Conservation (phyloP, 371 early-diverging fungal species). For the Mortierella sp. region DNA sequence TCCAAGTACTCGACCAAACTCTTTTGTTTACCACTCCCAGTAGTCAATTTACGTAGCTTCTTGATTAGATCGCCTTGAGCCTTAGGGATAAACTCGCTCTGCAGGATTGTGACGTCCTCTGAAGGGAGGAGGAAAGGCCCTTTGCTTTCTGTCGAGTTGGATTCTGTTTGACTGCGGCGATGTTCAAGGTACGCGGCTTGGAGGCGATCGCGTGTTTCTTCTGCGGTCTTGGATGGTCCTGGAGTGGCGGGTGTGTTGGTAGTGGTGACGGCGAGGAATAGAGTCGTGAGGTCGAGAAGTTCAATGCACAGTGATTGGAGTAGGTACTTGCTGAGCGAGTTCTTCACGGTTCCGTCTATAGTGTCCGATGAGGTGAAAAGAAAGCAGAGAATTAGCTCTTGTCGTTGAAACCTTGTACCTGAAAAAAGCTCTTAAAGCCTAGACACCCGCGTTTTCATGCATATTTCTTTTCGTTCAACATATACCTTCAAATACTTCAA, state of each 20-base stretch:
- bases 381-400: neutral
- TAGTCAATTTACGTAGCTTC: constrained; percentile 40
- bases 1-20: constrained; percentile 37
- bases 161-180: neutral
- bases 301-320: constrained; percentile 47
- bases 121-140: constrained; percentile 16
- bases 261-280: constrained; percentile 13
- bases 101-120: constrained; percentile 11
- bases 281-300: constrained; percentile 17
- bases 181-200: constrained; percentile 7
- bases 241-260: neutral
- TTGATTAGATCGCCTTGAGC: constrained; percentile 9
- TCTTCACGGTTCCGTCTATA: constrained; percentile 37
- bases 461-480: neutral
- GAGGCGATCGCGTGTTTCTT: constrained; percentile 2
- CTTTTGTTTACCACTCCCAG: constrained; percentile 52
- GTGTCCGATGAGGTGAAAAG: neutral
- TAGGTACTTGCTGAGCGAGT: constrained; percentile 53
- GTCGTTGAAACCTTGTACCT: neutral
- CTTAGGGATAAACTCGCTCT: constrained; percentile 17
- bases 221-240: neutral
- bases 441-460: neutral
- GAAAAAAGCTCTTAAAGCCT: no score
- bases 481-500: constrained; percentile 53
- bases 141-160: neutral